Evolutionary conservation across 495 filamentous ascomycete genomes (phyloP).

Genomic region (Glonium stellatum): DNA sequence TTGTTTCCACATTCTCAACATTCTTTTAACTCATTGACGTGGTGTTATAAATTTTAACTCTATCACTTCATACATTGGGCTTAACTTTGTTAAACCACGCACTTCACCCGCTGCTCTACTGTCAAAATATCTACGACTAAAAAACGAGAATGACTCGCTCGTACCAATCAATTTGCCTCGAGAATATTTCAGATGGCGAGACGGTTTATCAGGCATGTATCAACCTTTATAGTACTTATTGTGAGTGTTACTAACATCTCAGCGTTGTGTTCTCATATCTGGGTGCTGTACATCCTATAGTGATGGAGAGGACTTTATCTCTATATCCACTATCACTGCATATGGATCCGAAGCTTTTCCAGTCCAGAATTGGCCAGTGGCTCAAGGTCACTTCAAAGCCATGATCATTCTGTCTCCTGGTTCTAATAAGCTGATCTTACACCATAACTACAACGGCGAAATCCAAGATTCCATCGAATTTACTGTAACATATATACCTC

Average conservation of each 20-base stretch:
- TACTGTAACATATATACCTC: constrained; percentile 30
- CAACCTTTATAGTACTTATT: background rate
- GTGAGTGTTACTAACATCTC: background rate
- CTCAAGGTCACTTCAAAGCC: constrained; percentile 21
- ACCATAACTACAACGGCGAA: constrained; percentile 9
- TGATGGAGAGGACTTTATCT: constrained; percentile 8
- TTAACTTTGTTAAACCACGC: background rate
- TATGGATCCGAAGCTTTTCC: constrained; percentile 24
- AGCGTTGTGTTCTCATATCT: constrained; percentile 20
- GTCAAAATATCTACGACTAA: background rate
- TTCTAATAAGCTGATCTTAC: constrained; percentile 10
- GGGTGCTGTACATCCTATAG: constrained; percentile 6
- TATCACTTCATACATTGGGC: background rate
- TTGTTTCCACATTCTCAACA: background rate
- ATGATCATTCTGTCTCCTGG: constrained; percentile 22
- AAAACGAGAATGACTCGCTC: constrained; percentile 5
- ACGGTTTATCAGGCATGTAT: constrained; percentile 18
- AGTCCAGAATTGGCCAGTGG: constrained; percentile 22
- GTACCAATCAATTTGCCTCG: background rate
- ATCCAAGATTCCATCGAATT: constrained; percentile 2
- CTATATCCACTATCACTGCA: constrained; percentile 10
- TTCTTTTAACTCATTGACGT: background rate
- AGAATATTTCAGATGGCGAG: constrained; percentile 19
- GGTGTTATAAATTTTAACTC: background rate
- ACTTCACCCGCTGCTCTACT: background rate